These are phyloP conservation scores for Paramecium pentaurelia DNA, from an alignment of 73 alveolate genomes.

Conservation along the genomic window DNA sequence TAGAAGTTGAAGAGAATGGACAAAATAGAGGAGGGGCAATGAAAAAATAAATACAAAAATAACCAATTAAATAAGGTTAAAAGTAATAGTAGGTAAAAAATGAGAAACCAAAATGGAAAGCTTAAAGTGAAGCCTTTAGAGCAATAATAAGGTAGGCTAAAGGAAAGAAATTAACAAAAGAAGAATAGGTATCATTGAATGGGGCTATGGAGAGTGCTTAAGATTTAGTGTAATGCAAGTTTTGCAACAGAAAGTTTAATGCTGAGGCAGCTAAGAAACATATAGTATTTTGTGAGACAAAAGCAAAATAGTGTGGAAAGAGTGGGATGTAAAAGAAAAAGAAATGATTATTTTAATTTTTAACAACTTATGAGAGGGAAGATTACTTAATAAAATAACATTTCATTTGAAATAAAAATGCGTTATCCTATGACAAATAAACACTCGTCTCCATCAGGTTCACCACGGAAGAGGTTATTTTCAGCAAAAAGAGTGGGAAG, in stretches of 20 bases:
- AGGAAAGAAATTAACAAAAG: constrained; percentile 19
- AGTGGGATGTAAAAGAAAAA: constrained; percentile 10
- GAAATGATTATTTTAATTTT: constrained; percentile 8
- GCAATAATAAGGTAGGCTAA: constrained; percentile 65
- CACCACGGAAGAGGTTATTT: constrained; percentile 28
- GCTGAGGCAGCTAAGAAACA: constrained; percentile 68
- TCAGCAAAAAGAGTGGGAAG: constrained; percentile 40
- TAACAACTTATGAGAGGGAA: constrained; percentile 36
- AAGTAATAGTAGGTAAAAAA: background rate
- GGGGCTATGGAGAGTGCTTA: constrained; percentile 38
- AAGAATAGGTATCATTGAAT: background rate
- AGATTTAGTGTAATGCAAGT: constrained; percentile 59
- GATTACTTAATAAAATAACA: background rate
- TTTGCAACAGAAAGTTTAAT: constrained; percentile 69
- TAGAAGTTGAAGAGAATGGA: background rate
- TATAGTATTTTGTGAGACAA: constrained; percentile 66
- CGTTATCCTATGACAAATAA: constrained; percentile 6
- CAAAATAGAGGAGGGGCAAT: background rate
- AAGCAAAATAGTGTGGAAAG: constrained; percentile 58
- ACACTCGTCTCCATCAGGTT: constrained; percentile 11
- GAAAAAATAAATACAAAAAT: constrained; percentile 1
- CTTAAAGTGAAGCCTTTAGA: constrained; percentile 64
- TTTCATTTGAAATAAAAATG: background rate
- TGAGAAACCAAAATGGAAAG: constrained; percentile 60
- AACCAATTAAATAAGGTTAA: background rate